Conservation (phyloP, 2,329 filamentous ascomycete species). For the Colletotrichum trifolii region DNA sequence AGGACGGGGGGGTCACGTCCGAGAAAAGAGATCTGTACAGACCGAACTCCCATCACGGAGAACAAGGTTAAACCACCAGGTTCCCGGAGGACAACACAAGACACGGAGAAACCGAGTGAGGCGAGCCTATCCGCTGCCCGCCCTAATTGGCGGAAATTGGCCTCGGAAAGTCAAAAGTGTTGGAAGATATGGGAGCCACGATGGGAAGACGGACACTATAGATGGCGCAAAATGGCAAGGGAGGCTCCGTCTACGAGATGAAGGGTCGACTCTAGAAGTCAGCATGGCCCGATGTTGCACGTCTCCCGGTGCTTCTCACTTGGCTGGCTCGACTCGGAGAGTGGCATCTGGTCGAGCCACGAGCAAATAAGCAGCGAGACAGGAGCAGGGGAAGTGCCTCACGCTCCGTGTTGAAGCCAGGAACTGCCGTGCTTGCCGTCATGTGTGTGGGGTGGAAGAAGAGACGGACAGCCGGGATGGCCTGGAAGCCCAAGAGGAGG, state of each 20-base stretch:
- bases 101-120: not conserved
- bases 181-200: not conserved
- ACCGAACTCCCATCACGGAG: constrained; percentile 7
- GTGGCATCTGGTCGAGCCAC: not conserved
- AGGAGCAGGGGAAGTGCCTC: not conserved
- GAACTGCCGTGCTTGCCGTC: constrained; percentile 17
- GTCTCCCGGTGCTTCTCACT: not conserved
- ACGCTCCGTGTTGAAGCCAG: not conserved
- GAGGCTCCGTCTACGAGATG: constrained; percentile 23
- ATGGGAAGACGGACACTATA: constrained; percentile 21
- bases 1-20: not conserved
- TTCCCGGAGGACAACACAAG: not conserved
- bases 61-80: constrained; percentile 1
- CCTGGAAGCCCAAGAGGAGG: not conserved
- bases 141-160: constrained; percentile 22
- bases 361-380: constrained; percentile 3
- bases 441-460: not conserved
- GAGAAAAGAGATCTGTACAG: constrained; percentile 5
- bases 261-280: constrained; percentile 13
- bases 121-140: not conserved
- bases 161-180: not conserved
- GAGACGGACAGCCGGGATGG: no score
- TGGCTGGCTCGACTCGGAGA: not conserved
- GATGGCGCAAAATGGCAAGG: constrained; percentile 12
- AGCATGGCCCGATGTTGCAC: constrained; percentile 11